Conservation (phyloP, 805 yeast species). For the Pichia paraexigua region DNA sequence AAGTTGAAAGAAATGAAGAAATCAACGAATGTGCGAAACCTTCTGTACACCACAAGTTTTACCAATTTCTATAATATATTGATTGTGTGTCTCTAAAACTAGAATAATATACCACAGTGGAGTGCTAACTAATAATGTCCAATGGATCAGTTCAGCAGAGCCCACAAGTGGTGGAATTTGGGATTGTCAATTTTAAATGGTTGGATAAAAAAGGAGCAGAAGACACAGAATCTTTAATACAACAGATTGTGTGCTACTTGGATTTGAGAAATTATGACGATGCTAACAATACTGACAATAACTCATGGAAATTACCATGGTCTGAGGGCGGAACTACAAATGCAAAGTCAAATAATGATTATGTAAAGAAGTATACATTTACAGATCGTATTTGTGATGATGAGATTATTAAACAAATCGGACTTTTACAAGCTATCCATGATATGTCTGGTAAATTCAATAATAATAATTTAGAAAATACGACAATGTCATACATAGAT, state of each 20-base stretch:
- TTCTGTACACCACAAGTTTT: background rate
- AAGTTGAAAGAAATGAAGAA: background rate
- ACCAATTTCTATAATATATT: background rate
- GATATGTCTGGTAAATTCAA: constrained; percentile 22
- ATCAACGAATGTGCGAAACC: background rate
- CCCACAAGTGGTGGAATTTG: constrained; percentile 14
- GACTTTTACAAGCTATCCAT: constrained; percentile 23
- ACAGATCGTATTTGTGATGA: background rate
- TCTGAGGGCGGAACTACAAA: background rate
- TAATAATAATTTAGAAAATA: background rate
- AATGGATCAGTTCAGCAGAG: background rate
- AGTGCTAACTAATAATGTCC: background rate
- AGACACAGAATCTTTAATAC: constrained; percentile 14
- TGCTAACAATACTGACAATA: background rate
- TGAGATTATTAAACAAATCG: constrained; percentile 12
- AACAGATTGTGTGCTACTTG: constrained; percentile 22
- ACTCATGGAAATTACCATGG: background rate
- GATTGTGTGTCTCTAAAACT: no score
- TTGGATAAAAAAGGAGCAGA: constrained; percentile 14
- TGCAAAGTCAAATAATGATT: background rate
- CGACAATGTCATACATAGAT: constrained; percentile 18
- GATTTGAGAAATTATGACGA: constrained; percentile 12
- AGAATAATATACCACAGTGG: no score
- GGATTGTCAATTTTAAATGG: constrained; percentile 18
- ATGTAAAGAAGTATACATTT: background rate